Percentiles rank a stretch among this genome's conserved stretches.
phyloP scores from a whole-genome alignment of 163 green algal genomes.

The Trebouxia gelatinosa region DNA sequence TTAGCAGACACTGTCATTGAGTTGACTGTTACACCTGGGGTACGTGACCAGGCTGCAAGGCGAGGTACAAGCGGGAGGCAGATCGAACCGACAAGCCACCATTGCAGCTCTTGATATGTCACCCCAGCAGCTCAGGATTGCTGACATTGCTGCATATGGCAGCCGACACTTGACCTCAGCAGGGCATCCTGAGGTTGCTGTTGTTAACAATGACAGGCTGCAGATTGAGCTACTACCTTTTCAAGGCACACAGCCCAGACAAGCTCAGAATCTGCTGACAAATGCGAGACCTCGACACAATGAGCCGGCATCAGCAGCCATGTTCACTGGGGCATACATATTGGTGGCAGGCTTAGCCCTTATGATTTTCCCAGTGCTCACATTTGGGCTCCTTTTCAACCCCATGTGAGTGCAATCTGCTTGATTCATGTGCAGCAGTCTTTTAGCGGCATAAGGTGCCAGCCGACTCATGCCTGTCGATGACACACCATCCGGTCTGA shows the following conservation, averaged over 20 bases:
- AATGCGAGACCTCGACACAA: not conserved
- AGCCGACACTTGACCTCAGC: not conserved
- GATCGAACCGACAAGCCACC: conserved; percentile 7
- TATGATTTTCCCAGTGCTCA: conserved; percentile 7
- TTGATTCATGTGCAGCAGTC: not conserved
- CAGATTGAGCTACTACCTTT: conserved; percentile 26
- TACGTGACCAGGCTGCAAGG: conserved; percentile 21
- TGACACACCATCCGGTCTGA: not conserved
- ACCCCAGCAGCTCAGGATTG: conserved; percentile 28
- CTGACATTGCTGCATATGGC: conserved; percentile 24
- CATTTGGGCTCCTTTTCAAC: conserved; percentile 37
- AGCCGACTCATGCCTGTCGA: not conserved
- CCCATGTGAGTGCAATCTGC: not conserved
- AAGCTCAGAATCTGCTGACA: not conserved
- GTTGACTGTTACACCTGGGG: too few relatives aligned
- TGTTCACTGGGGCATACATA: conserved; percentile 46
- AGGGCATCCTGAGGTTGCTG: conserved; percentile 22
- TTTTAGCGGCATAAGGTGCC: not conserved
- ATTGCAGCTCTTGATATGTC: conserved; percentile 27
- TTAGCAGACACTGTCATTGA: too few relatives aligned
- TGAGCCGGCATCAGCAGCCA: conserved; percentile 28
- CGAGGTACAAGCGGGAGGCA: conserved; percentile 27
- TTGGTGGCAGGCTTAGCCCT: conserved; percentile 23
- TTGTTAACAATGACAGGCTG: conserved; percentile 23
- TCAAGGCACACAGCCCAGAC: not conserved